phyloP scores from a whole-genome alignment of 257 asterid genomes.

The Petunia secreta region DNA sequence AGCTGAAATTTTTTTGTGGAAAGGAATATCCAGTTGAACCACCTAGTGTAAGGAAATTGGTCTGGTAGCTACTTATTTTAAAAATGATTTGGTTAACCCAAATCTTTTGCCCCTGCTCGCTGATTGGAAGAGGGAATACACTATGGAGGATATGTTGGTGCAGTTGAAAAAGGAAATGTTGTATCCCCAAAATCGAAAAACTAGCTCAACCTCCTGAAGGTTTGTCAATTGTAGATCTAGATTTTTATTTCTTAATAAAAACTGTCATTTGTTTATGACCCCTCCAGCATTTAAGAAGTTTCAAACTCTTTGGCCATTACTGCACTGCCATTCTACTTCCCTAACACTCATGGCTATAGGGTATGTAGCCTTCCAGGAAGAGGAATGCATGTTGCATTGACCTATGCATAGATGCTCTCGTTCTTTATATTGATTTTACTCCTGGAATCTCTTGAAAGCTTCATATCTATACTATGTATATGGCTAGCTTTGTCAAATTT shows the following conservation, averaged over 20 bases:
- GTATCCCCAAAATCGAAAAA: conserved; percentile 78
- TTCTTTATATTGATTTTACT: not conserved
- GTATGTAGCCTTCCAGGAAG: not conserved
- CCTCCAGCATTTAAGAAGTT: not conserved
- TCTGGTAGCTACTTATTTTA: conserved; percentile 48
- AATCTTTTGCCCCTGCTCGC: conserved; percentile 73
- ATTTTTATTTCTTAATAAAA: not conserved
- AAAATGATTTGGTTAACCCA: conserved; percentile 64
- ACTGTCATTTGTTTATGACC: not conserved
- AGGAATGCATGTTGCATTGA: not conserved
- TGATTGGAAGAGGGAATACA: conserved; percentile 74
- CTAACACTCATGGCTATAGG: not conserved
- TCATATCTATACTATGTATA: not conserved
- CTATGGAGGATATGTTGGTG: conserved; percentile 84
- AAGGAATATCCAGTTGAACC: conserved; percentile 77
- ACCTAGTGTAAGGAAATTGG: conserved; percentile 74
- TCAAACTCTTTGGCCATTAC: not conserved
- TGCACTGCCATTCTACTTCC: not conserved
- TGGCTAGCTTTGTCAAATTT: not conserved
- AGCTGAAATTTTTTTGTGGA: conserved; percentile 75
- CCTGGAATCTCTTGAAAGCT: not conserved
- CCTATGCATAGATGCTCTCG: not conserved
- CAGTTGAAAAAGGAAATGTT: conserved; percentile 80
- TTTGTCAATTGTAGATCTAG: conserved; percentile 21
- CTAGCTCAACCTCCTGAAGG: conserved; percentile 80